Conservation (phyloP, 495 filamentous ascomycete species). For the Tuber brumale region DNA sequence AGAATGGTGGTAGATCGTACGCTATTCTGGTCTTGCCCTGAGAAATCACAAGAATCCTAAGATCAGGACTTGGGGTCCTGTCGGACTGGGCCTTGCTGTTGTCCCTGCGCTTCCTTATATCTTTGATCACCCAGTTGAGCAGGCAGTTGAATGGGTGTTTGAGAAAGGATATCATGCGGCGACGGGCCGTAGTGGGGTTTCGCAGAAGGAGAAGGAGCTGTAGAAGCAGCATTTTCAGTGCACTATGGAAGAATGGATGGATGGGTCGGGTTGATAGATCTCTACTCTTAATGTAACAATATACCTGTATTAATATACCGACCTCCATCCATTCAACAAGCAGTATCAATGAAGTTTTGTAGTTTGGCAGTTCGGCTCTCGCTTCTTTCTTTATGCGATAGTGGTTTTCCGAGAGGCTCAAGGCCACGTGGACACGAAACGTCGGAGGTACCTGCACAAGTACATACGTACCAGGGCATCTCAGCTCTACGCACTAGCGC, state of each 20-base stretch:
- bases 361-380: neutral
- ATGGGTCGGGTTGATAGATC: neutral
- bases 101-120: constrained; percentile 84
- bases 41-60: constrained; percentile 68
- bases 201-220: constrained; percentile 52
- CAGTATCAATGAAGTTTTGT: too few species aligned
- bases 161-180: constrained; percentile 58
- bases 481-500: too few species aligned
- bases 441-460: too few species aligned
- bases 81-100: constrained; percentile 79
- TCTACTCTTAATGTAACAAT: neutral
- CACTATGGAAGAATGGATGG: neutral
- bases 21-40: constrained; percentile 73
- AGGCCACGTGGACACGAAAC: neutral
- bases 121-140: constrained; percentile 90
- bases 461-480: too few species aligned
- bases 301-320: neutral
- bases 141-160: constrained; percentile 83
- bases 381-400: neutral
- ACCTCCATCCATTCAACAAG: neutral
- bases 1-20: constrained; percentile 52
- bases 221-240: constrained; percentile 16
- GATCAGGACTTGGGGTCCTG: constrained; percentile 77
- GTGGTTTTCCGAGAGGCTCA: neutral
- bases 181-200: constrained; percentile 43